These are phyloP conservation scores for Curvularia hawaiiensis DNA, from an alignment of 2,329 filamentous ascomycete species.

Conservation along the genomic window DNA sequence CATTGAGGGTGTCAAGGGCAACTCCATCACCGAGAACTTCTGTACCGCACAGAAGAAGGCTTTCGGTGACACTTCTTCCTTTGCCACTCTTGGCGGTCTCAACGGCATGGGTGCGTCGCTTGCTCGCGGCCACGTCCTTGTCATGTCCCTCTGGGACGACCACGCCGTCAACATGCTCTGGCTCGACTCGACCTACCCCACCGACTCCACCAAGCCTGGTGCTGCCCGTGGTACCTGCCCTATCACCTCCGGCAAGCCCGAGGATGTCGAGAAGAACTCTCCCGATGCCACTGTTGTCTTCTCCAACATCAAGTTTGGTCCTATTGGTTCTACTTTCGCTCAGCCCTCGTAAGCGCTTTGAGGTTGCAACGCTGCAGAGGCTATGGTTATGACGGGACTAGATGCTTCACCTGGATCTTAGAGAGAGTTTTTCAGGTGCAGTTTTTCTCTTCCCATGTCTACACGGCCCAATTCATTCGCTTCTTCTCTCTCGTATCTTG, in stretches of 20 bases:
- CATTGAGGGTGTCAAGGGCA: conserved; percentile 53
- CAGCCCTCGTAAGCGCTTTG: conserved; percentile 31
- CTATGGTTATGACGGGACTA: background rate
- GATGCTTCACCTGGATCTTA: background rate
- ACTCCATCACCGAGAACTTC: conserved; percentile 63
- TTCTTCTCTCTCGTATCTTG: conserved; percentile 14
- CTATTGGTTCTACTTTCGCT: conserved; percentile 48
- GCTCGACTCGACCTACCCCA: conserved; percentile 72
- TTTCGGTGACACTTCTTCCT: conserved; percentile 61
- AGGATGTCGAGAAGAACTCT: conserved; percentile 44
- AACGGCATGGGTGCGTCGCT: conserved; percentile 61
- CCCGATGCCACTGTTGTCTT: conserved; percentile 45
- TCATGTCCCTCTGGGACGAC: conserved; percentile 69
- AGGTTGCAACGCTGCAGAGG: background rate
- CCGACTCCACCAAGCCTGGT: conserved; percentile 43
- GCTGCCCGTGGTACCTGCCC: conserved; percentile 46
- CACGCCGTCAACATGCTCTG: conserved; percentile 73
- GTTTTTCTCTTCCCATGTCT: background rate
- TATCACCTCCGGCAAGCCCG: conserved; percentile 44
- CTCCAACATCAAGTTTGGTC: conserved; percentile 50
- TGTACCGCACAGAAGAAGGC: conserved; percentile 62
- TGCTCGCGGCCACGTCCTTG: conserved; percentile 65
- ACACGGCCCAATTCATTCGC: conserved; percentile 8
- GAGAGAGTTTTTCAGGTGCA: background rate
- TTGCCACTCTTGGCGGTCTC: conserved; percentile 62